A percentile compares a stretch with the other conserved stretches of the same genome.
phyloP scores from a whole-genome alignment of 176 grass and related monocot genomes.

The Musa beccarii region DNA sequence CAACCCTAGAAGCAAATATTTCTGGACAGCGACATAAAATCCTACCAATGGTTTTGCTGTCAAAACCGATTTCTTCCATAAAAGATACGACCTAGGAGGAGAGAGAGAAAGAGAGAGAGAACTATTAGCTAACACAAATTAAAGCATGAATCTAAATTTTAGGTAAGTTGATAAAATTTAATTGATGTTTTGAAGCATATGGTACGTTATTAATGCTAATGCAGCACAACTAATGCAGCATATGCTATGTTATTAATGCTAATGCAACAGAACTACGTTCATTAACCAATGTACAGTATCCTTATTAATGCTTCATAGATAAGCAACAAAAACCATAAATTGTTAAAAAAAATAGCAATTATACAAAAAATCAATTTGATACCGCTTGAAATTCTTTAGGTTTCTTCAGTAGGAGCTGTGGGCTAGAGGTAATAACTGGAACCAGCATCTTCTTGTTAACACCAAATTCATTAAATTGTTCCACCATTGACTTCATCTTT shows the following conservation, averaged over 20 bases:
- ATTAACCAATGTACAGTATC: not conserved
- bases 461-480: conserved; percentile 54
- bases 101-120: too few relatives aligned
- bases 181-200: not conserved
- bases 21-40: too few relatives aligned
- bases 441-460: conserved; percentile 58
- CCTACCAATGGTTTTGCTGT: too few relatives aligned
- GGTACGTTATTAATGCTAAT: not conserved
- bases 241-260: too few relatives aligned
- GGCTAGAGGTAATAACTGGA: conserved; percentile 76
- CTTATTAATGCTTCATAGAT: not conserved
- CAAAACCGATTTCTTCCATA: too few relatives aligned
- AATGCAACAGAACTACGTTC: too few relatives aligned
- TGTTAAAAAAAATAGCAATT: conserved; percentile 1
- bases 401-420: conserved; percentile 80
- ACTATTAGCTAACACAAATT: conserved; percentile 1
- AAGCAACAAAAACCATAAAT: not conserved
- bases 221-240: too few relatives aligned
- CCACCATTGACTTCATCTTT: conserved; percentile 50
- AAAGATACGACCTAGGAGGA: too few relatives aligned
- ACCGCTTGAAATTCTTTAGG: conserved; percentile 66
- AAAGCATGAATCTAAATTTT: not conserved
- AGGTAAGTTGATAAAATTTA: not conserved
- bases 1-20: too few relatives aligned
- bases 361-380: not conserved